Conservation (phyloP, 208 protist genomes). For the Trypanosoma conorhini region DNA sequence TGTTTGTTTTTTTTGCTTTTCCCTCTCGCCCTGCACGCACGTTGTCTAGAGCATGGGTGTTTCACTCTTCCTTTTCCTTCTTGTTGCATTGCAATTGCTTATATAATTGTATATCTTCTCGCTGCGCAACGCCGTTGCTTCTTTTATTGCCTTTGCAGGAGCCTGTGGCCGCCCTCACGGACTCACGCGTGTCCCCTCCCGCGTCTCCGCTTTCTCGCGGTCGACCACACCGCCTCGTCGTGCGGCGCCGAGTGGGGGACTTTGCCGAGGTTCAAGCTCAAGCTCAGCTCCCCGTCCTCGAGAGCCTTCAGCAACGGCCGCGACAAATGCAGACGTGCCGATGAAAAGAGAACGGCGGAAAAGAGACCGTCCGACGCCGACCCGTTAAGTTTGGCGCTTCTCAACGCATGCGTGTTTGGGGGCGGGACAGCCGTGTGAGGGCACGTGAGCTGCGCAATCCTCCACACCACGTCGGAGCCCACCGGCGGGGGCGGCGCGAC, state of each 20-base stretch:
- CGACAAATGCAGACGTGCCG: constrained; percentile 19
- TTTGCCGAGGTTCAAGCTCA: constrained; percentile 26
- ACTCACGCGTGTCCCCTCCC: not conserved
- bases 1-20: not conserved
- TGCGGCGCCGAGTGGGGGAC: not conserved
- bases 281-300: constrained; percentile 6
- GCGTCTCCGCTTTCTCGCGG: constrained; percentile 12
- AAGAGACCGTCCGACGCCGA: constrained; percentile 6
- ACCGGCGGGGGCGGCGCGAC: constrained; percentile 1
- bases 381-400: not conserved
- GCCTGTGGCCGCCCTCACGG: not conserved
- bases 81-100: not conserved
- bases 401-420: not conserved
- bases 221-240: constrained; percentile 8
- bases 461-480: constrained; percentile 9
- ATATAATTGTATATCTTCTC: not conserved
- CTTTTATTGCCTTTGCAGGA: not conserved
- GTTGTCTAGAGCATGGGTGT: too few relatives aligned
- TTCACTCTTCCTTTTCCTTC: too few relatives aligned
- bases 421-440: constrained; percentile 1
- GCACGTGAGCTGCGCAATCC: constrained; percentile 3
- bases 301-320: constrained; percentile 14
- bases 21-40: too few relatives aligned
- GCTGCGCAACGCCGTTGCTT: not conserved
- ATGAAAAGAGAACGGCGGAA: constrained; percentile 3